Evolutionary conservation across 1,284 basidiomycete genomes (phyloP), one percentile per base, ranked within the genome.

Genomic region (Ceratorhiza oryzae-sativae): DNA sequence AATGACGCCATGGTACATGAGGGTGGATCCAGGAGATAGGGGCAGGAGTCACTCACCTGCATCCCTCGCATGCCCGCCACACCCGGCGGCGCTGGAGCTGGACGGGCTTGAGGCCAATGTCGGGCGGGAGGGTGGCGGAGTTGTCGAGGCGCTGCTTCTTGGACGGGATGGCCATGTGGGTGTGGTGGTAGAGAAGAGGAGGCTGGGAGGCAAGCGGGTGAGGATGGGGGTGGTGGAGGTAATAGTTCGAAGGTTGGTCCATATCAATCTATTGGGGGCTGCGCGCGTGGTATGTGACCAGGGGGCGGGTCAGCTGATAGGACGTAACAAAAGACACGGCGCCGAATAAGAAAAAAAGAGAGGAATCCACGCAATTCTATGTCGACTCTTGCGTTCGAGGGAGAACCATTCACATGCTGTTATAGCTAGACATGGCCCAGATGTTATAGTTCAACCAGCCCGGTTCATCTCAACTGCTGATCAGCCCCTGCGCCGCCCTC

Each of bases 1-100:
- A 62, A 73, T 63, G 72, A 62, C 56, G 72, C 58, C 58, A 73
- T 61, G 61, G 65, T 75, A 75, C 73, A 75, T 72, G 73, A 72
- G 68, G 74, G 73, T 72, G 73, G 60, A 51, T 36, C 55, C 55
- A 13, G 27, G 65, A 53, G 48, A 42, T 53, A 34, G 20, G 27
- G 23, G 58, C 42, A 34, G 32, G 42, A 20, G 72, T 27, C 74
- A 76, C 87, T 67, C 73, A 90, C 91, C 92, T 88, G 83, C 92
- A 93, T 77, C 88, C 88, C 82, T 93, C 92, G 81, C 92, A 93
- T 78, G 92, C 90, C 75, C 91, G 82, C 90, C 91, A 90, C 72
- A 93, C 89, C 76, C 91, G 81, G 77, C 91, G 83, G 73, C 91
- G 83, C 80, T 81, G 62, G 80, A 68, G 63, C 82, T 91, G 86